Base-by-base conservation (phyloP, 129 eudicot species). In the Lonicera japonica region DNA sequence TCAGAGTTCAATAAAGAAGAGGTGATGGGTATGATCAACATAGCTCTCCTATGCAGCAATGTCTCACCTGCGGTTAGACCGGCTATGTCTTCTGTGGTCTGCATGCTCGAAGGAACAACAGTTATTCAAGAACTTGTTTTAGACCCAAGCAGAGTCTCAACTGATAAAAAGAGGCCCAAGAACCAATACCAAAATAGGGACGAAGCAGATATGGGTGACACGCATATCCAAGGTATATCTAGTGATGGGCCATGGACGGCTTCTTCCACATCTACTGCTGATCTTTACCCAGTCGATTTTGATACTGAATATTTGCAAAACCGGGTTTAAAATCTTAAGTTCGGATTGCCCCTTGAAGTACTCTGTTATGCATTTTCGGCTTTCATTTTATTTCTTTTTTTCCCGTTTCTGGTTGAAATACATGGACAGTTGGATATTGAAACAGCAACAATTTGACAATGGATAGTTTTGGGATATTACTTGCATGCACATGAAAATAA, bases 41-140 rank as follows among this genome's bases (percentile, higher is more conserved):
- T 79, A 17, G 80, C 69, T 1, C 75, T 79, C 18, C 65, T 15
- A 13, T 79, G 85, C 61, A 52, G 75, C 6, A 43, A 58, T 54
- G 65, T 59, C 21, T 65, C 75, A 15, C 64, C 71, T 15, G 54
- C 77, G 5, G 75, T 45, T 43, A 66, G 80, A 54, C 85, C 85
- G 13, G 69, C 41, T 23, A 79, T 79, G 85, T 79, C 85, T 14
- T 12, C 66, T 0, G 85, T 70, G 0, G 85, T 79, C 11, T 63
- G 81, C 75, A 74, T 79, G 17, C 80, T 79, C 4, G 75, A 75
- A 60, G 80, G 80, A 4, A 56, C 25, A 65, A 54, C 52, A 13
- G 55, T 54, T 20, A 36, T 68, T 40, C 18, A 62, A 39, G 63
- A 24, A 11, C 39, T 47, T 25, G 54, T 53, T 53, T 43, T 45